Conservation (phyloP, 495 filamentous ascomycete species). For the Wilcoxina mikolae region DNA sequence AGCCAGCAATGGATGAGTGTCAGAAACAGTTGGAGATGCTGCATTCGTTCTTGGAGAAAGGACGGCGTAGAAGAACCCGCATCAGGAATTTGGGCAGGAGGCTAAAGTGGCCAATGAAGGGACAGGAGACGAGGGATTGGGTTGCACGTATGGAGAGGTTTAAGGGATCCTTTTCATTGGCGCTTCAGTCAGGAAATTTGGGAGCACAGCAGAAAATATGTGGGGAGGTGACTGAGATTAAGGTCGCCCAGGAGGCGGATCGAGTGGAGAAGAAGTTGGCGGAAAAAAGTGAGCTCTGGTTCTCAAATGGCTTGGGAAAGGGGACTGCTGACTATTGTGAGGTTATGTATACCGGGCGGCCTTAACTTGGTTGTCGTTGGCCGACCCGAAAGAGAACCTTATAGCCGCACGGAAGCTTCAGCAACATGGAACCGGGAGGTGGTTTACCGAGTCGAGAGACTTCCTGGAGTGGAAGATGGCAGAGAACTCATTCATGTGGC, state of each 20-base stretch:
- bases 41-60: neutral
- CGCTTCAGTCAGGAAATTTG: neutral
- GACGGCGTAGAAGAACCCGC: neutral
- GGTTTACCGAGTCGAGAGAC: neutral
- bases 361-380: neutral
- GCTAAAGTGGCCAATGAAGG: constrained; percentile 9
- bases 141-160: constrained; percentile 6
- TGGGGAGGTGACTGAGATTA: neutral
- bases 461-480: neutral
- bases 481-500: neutral
- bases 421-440: neutral
- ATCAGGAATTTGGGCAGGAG: neutral
- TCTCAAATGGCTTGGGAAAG: too few relatives aligned
- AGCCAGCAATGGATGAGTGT: neutral
- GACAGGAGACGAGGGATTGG: constrained; percentile 1
- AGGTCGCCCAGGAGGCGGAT: neutral
- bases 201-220: neutral
- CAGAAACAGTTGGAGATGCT: neutral
- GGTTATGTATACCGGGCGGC: neutral
- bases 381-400: neutral
- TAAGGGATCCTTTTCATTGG: neutral
- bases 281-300: neutral
- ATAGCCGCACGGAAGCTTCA: neutral
- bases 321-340: too few relatives aligned
- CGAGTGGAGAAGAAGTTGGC: neutral